Percentiles rank a stretch among this genome's conserved stretches.
Evolutionary conservation across 1,139 yeast genomes (phyloP).

Genomic region (Scheffersomyces illinoinensis): DNA sequence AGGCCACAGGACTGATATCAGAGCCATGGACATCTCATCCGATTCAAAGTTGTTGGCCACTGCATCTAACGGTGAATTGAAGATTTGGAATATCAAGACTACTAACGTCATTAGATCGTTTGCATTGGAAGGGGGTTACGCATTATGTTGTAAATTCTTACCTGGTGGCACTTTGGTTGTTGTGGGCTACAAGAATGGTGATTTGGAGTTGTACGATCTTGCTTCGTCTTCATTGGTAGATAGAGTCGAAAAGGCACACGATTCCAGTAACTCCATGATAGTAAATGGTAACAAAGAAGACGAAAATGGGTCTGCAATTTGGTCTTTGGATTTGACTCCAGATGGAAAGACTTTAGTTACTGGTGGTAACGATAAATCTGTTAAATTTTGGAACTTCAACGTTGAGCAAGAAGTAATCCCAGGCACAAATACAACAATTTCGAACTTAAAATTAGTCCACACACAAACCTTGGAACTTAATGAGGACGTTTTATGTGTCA

Average conservation of each 20-base stretch:
- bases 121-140: constrained; percentile 74
- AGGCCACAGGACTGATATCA: constrained; percentile 89
- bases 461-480: constrained; percentile 78
- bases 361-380: constrained; percentile 90
- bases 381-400: constrained; percentile 86
- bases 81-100: constrained; percentile 83
- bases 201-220: constrained; percentile 80
- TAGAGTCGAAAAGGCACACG: constrained; percentile 67
- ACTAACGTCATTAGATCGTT: constrained; percentile 80
- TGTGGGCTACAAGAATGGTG: constrained; percentile 90
- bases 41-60: constrained; percentile 83
- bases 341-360: constrained; percentile 87
- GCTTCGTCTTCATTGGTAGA: constrained; percentile 76
- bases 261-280: constrained; percentile 13
- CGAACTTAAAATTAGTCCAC: constrained; percentile 64
- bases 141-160: constrained; percentile 75
- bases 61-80: constrained; percentile 86
- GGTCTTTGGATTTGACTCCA: constrained; percentile 85
- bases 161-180: constrained; percentile 91
- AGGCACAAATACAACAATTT: constrained; percentile 58
- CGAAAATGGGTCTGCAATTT: constrained; percentile 70
- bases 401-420: constrained; percentile 68
- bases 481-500: constrained; percentile 83
- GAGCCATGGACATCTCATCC: constrained; percentile 79
- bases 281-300: constrained; percentile 15